phyloP scores from a whole-genome alignment of 1,139 yeast genomes.

The Scheffersomyces titani region DNA sequence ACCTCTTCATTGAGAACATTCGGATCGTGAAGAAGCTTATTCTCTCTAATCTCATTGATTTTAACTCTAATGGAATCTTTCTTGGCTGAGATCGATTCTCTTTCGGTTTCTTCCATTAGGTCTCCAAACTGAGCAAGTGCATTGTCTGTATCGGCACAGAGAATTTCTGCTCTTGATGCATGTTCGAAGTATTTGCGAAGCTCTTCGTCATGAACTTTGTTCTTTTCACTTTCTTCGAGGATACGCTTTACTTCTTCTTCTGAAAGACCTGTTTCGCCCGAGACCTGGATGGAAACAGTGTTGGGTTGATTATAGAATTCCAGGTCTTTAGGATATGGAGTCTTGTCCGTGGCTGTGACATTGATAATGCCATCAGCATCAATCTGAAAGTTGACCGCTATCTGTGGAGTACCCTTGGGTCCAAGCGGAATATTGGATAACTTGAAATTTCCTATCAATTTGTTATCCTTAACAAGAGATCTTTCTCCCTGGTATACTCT shows the following conservation, averaged over 20 bases:
- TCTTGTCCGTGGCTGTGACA: slow-evolving; percentile 69
- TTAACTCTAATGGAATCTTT: slow-evolving; percentile 41
- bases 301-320: slow-evolving; percentile 33
- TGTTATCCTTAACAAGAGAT: slow-evolving; percentile 70
- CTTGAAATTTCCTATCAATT: slow-evolving; percentile 70
- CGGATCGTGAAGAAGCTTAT: slow-evolving; percentile 35
- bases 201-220: slow-evolving; percentile 45
- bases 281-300: slow-evolving; percentile 63
- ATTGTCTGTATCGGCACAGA: slow-evolving; percentile 57
- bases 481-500: slow-evolving; percentile 82
- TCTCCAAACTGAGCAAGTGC: slow-evolving; percentile 48
- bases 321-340: slow-evolving; percentile 44
- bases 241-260: slow-evolving; percentile 61
- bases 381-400: slow-evolving; percentile 70
- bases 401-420: slow-evolving; percentile 79
- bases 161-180: slow-evolving; percentile 56
- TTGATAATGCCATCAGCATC: slow-evolving; percentile 84
- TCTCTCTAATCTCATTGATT: slow-evolving; percentile 47
- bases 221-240: slow-evolving; percentile 51
- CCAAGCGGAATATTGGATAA: slow-evolving; percentile 66
- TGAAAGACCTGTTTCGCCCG: slow-evolving; percentile 67
- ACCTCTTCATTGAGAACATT: slow-evolving; percentile 42
- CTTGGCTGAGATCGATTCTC: slow-evolving; percentile 24
- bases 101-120: slow-evolving; percentile 40
- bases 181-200: slow-evolving; percentile 43